These are phyloP conservation scores for Mycena rebaudengoi DNA, from an alignment of 768 basidiomycete species.

Conservation along the genomic window DNA sequence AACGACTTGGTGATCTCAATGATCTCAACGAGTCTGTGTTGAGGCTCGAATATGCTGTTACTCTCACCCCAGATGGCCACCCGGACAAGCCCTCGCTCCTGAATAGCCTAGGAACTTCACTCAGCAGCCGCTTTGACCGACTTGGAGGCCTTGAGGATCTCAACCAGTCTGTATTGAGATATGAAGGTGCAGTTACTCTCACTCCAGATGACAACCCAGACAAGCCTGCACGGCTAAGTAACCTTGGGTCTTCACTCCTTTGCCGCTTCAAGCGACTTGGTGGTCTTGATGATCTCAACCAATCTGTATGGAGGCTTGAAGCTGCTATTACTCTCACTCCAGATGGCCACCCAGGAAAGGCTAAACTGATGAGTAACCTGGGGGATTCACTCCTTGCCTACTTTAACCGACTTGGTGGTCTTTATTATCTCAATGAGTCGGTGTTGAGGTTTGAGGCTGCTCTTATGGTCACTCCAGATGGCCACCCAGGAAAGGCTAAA, in stretches of 20 bases:
- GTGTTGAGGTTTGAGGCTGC: no score
- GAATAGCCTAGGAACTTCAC: not conserved
- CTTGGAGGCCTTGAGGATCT: not conserved
- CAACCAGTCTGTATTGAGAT: not conserved
- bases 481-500: no score
- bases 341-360: no score
- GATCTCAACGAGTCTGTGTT: not conserved
- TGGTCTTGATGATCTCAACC: not conserved
- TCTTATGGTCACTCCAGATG: no score
- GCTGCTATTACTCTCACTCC: not conserved
- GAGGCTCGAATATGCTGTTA: no score
- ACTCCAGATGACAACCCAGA: no score
- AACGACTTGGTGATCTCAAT: not conserved
- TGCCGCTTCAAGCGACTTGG: no score
- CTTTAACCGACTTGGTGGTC: not conserved
- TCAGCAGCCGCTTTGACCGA: not conserved
- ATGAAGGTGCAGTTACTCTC: not conserved
- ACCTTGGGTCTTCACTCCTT: not conserved
- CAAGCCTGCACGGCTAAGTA: not conserved
- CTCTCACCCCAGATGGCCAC: no score
- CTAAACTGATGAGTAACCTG: not conserved
- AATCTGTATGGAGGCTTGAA: not conserved
- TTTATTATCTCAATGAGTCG: no score
- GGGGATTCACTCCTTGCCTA: not conserved
- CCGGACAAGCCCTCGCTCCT: no score